Conservation (phyloP, 2,329 filamentous ascomycete species). For the Furcasterigmium furcatum region DNA sequence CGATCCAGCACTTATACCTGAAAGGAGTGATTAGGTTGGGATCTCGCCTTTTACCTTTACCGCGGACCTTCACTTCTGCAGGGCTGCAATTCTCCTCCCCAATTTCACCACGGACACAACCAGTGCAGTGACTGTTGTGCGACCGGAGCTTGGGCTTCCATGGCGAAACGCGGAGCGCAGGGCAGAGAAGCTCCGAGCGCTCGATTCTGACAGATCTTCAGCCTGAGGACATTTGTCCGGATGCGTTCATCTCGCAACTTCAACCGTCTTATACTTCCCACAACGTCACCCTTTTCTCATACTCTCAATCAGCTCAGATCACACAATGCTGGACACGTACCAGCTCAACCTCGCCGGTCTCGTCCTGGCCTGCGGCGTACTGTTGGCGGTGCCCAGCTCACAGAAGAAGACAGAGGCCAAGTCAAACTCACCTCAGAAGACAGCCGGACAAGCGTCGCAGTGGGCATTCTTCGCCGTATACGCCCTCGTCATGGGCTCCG, state of each 20-base stretch:
- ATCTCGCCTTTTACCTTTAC: too few species aligned
- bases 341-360: conserved; percentile 27
- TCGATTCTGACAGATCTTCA: background rate
- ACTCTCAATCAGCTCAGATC: background rate
- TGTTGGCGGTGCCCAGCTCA: conserved; percentile 14
- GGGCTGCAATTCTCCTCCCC: too few species aligned
- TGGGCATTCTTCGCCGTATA: conserved; percentile 39
- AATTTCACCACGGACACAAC: background rate
- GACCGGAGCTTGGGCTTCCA: background rate
- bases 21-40: too few species aligned
- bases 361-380: conserved; percentile 24
- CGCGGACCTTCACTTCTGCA: too few species aligned
- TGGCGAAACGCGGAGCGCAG: background rate
- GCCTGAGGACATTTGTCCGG: too few species aligned
- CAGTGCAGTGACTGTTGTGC: background rate
- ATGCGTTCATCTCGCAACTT: background rate
- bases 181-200: background rate
- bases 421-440: background rate
- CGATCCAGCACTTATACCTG: too few species aligned
- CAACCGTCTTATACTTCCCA: background rate
- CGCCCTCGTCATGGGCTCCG: conserved; percentile 44
- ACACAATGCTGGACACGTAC: conserved; percentile 24
- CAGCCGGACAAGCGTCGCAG: conserved; percentile 13
- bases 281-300: background rate
- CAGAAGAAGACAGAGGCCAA: conserved; percentile 1